These are phyloP conservation scores for Tardiomyces depauwii DNA, from an alignment of 1,139 yeast genomes.

Conservation along the genomic window DNA sequence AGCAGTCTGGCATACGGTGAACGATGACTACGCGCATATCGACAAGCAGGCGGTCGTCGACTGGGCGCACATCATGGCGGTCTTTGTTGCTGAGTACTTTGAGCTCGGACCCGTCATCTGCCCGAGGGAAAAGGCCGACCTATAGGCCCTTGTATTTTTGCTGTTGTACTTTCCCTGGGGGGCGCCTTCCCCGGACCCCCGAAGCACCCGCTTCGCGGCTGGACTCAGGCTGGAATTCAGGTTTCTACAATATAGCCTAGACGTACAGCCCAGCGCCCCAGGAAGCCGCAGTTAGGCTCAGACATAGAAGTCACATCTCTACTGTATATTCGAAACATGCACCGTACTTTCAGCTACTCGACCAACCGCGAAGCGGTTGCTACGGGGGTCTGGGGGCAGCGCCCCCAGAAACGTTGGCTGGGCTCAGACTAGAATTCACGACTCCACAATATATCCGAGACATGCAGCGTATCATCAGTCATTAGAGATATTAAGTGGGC, in stretches of 20 bases:
- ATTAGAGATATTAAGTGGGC: background rate
- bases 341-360: no score
- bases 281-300: no score
- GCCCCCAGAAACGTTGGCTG: no score
- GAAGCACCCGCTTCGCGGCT: no score
- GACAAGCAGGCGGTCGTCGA: conserved; percentile 24
- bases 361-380: no score
- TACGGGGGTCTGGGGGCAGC: no score
- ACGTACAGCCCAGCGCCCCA: no score
- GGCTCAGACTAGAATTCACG: no score
- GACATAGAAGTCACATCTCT: no score
- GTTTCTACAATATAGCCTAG: no score
- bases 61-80: conserved; percentile 25
- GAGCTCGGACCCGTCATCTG: conserved; percentile 10
- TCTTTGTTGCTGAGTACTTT: conserved; percentile 26
- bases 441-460: background rate
- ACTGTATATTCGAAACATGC: no score
- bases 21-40: conserved; percentile 27
- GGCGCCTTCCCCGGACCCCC: background rate
- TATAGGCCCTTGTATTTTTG: background rate
- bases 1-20: conserved; percentile 37
- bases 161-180: no score
- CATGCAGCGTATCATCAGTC: background rate
- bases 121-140: background rate
- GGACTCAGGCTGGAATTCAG: background rate